Evolutionary conservation across 2,329 filamentous ascomycete species (phyloP), one percentile per base, ranked within the genome.

Genomic region (Aspergillus sp.): DNA sequence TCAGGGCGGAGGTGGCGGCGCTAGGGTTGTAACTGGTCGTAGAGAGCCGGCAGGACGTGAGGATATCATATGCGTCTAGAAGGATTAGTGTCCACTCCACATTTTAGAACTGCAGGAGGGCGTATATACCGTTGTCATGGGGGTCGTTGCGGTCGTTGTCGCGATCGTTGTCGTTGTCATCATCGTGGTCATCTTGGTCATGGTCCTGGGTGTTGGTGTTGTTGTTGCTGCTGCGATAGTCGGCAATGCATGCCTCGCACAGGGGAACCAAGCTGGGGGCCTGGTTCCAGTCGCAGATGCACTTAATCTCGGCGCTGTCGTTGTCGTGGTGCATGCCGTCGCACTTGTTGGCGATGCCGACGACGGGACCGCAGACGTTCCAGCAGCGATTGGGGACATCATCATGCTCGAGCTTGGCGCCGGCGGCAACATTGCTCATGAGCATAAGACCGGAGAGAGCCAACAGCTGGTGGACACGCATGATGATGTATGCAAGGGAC

Each of bases 181-280:
- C 46, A 14, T 56, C 48, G 10, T 59, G 45, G 20, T 56, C 54
- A 2, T 38, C 22, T 22, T 59, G 22, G n/a, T 64, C 60, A 13
- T 62, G 33, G 13, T 62, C 50, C 9, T 56, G n/a, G 24, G 53
- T 30, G 24, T 53, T 22, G 19, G 57, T 47, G 7, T 55, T 26
- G 19, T 55, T 16, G n/a, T 55, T 51, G 16, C 53, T 50, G 14
- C 54, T 40, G 22, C 58, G 55, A 47, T 64, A 60, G 44, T 67
- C 54, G n/a, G 63, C 57, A 17, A 68, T 68, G 32, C 66, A 69
- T 30, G 65, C 66, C n/a, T 66, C 64, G 33, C 66, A 69, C 35
- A 64, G 56, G 4, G 66, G 65, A 14, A 68, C 53, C n/a, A 61
- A 54, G 7, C 53, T 63, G n/a, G 57, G 51, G 9, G 64, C 64